Evolutionary conservation across 345 rosid genomes (phyloP).

Genomic region (Murraya koenigii): DNA sequence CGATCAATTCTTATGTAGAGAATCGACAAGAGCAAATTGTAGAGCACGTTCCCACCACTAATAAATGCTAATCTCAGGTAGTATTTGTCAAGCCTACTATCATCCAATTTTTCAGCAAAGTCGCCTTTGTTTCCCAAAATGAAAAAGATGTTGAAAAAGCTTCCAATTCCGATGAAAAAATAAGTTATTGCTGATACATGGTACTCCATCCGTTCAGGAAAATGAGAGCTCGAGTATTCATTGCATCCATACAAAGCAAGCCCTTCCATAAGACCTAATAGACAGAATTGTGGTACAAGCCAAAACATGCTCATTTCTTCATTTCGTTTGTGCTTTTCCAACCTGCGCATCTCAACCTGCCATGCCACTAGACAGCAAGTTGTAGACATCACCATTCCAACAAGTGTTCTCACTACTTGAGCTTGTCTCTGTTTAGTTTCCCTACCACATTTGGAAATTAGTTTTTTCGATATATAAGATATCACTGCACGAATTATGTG

Average conservation of each 20-base stretch:
- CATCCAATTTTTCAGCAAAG: not conserved
- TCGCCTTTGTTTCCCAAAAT: not conserved
- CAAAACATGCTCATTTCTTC: not conserved
- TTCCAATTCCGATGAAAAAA: conserved; percentile 1
- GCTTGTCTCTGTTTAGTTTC: not conserved
- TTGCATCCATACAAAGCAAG: not conserved
- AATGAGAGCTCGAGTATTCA: not conserved
- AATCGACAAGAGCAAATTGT: not conserved
- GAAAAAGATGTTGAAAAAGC: not conserved
- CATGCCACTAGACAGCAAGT: not conserved
- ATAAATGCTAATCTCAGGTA: not conserved
- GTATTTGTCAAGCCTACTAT: not conserved
- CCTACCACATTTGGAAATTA: not conserved
- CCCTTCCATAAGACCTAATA: conserved; percentile 9
- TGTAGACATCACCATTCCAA: not conserved
- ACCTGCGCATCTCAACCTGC: conserved; percentile 1
- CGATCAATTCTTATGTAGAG: not conserved
- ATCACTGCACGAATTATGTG: not conserved
- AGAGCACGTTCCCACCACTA: not conserved
- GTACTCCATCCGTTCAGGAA: not conserved
- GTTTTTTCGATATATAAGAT: not conserved
- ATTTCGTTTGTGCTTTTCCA: not conserved
- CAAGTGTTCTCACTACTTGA: not conserved
- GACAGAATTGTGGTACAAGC: conserved; percentile 10
- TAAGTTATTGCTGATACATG: not conserved